Conservation (phyloP, 2,329 filamentous ascomycete species). For the Trichophyton rubrum region DNA sequence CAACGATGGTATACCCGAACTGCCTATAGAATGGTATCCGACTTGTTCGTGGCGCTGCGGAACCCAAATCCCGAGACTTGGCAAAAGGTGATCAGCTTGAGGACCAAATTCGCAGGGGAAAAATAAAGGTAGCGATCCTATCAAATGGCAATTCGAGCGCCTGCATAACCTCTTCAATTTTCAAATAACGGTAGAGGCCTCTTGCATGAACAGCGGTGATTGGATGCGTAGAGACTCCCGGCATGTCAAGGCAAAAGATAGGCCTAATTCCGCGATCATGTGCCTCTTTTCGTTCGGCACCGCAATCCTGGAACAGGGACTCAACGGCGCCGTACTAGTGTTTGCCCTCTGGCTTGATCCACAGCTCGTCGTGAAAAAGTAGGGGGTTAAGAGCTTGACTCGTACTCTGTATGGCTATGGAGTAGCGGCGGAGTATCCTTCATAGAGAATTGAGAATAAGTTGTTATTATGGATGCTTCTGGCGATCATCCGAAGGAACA, state of each 20-base stretch:
- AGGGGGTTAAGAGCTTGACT: neutral
- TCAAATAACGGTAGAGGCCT: neutral
- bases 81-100: neutral
- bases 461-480: neutral
- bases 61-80: conserved; percentile 1
- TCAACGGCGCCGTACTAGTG: neutral
- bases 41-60: conserved; percentile 1
- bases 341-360: neutral
- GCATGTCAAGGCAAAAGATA: neutral
- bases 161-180: neutral
- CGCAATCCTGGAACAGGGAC: neutral
- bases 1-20: neutral
- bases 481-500: neutral
- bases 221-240: neutral
- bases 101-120: neutral
- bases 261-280: conserved; percentile 4
- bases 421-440: neutral
- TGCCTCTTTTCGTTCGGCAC: neutral
- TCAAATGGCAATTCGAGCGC: neutral
- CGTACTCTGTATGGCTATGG: neutral
- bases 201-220: neutral
- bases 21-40: neutral
- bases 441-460: neutral
- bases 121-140: neutral
- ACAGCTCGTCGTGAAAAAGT: neutral